phyloP scores from a whole-genome alignment of 768 basidiomycete species.

The Boletus rubropictus region DNA sequence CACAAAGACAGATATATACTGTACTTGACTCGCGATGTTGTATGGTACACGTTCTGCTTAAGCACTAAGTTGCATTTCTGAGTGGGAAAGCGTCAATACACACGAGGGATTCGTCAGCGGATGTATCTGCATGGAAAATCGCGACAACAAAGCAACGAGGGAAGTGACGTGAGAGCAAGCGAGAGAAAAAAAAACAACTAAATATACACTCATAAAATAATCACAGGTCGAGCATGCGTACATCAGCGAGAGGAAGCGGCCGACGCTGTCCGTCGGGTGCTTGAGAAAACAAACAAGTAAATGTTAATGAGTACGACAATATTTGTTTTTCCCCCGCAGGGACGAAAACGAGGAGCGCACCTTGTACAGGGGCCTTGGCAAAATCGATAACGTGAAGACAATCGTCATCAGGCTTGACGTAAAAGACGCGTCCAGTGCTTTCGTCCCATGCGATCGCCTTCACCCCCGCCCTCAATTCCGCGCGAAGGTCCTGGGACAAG shows the following conservation, averaged over 20 bases:
- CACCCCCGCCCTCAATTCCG: slow-evolving; percentile 30
- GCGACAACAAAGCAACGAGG: neutral
- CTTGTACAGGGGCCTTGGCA: slow-evolving; percentile 32
- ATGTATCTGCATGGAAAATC: neutral
- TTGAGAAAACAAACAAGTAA: slow-evolving; percentile 24
- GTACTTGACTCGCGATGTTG: slow-evolving; percentile 17
- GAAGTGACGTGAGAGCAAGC: slow-evolving; percentile 4
- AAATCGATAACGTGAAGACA: slow-evolving; percentile 47
- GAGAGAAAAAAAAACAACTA: neutral
- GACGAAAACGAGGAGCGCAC: slow-evolving; percentile 16
- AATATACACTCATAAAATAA: neutral
- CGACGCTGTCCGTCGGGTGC: slow-evolving; percentile 30
- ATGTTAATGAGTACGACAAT: slow-evolving; percentile 20
- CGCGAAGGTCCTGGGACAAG: slow-evolving; percentile 13
- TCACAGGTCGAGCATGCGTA: slow-evolving; percentile 30
- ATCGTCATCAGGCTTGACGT: slow-evolving; percentile 39
- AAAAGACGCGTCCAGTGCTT: slow-evolving; percentile 51
- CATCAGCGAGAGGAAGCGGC: slow-evolving; percentile 27
- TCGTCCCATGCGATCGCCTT: slow-evolving; percentile 63
- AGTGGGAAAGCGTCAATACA: neutral
- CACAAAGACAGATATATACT: slow-evolving; percentile 20
- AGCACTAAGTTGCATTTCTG: slow-evolving; percentile 14
- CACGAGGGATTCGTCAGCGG: neutral
- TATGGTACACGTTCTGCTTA: slow-evolving; percentile 13
- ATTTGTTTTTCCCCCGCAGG: neutral